Percentiles rank a stretch among this genome's conserved stretches.
phyloP scores from a whole-genome alignment of 345 rosid genomes.

The Populus tremula region DNA sequence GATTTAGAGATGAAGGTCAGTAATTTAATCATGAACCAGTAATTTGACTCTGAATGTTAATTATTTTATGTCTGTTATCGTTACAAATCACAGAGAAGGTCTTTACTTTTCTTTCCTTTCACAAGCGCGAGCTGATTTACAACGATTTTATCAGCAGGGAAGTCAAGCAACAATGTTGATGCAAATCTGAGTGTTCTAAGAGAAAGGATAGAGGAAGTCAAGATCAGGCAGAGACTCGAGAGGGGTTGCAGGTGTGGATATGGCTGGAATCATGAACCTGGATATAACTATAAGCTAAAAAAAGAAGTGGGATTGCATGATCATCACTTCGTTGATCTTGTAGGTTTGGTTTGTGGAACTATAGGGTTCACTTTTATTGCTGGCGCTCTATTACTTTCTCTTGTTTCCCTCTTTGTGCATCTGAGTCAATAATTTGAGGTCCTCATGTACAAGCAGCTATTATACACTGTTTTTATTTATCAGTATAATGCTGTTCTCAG shows the following conservation, averaged over 20 bases:
- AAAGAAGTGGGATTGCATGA: slow-evolving; percentile 7
- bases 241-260: slow-evolving; percentile 41
- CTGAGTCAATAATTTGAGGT: slow-evolving; percentile 10
- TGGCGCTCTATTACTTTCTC: slow-evolving; percentile 38
- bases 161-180: slow-evolving; percentile 32
- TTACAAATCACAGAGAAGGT: too few species aligned
- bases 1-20: slow-evolving; percentile 39
- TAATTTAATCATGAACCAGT: too few species aligned
- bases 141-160: slow-evolving; percentile 22
- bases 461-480: not conserved
- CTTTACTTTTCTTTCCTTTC: not conserved
- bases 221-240: slow-evolving; percentile 50
- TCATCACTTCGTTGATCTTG: slow-evolving; percentile 29
- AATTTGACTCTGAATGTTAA: too few species aligned
- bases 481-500: not conserved
- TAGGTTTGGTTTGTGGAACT: slow-evolving; percentile 32
- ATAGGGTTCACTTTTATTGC: slow-evolving; percentile 36
- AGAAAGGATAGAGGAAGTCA: slow-evolving; percentile 43
- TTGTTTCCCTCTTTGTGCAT: slow-evolving; percentile 40
- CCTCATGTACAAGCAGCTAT: not conserved
- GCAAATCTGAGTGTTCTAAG: slow-evolving; percentile 43
- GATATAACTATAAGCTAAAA: slow-evolving; percentile 24
- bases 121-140: not conserved
- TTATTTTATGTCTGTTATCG: too few species aligned
- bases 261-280: slow-evolving; percentile 48